Evolutionary conservation across 2,329 filamentous ascomycete genomes (phyloP).

Genomic region (Didymella pinodella): DNA sequence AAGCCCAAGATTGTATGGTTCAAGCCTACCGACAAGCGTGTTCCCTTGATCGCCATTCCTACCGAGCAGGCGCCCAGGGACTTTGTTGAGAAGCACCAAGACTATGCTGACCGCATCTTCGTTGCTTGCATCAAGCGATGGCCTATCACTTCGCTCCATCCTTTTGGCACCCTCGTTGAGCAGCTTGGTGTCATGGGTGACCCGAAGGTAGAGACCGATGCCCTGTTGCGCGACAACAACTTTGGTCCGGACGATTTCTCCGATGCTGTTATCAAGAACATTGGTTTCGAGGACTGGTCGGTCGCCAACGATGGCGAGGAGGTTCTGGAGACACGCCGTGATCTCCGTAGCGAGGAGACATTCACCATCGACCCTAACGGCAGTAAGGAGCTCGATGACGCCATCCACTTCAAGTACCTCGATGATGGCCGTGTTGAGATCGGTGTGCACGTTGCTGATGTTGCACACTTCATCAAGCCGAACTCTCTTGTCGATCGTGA

Average conservation of each 20-base stretch:
- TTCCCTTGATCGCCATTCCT: slow-evolving; percentile 95
- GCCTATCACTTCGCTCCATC: slow-evolving; percentile 99
- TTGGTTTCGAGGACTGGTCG: slow-evolving; percentile 91
- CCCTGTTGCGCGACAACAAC: slow-evolving; percentile 96
- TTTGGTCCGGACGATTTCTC: slow-evolving; percentile 98
- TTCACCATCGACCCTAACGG: slow-evolving; percentile 95
- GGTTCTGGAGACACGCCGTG: slow-evolving; percentile 76
- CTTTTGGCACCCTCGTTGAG: slow-evolving; percentile 96
- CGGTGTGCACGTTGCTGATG: slow-evolving; percentile 92
- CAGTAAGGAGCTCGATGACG: slow-evolving; percentile 87
- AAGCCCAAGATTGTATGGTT: slow-evolving; percentile 99
- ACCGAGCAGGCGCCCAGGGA: slow-evolving; percentile 97
- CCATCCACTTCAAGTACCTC: slow-evolving; percentile 87
- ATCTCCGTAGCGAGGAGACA: slow-evolving; percentile 86
- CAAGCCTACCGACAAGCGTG: slow-evolving; percentile 98
- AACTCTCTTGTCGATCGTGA: slow-evolving; percentile 96
- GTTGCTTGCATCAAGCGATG: slow-evolving; percentile 99
- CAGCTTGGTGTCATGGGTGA: slow-evolving; percentile 98
- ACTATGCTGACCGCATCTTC: slow-evolving; percentile 97
- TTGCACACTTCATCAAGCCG: slow-evolving; percentile 95
- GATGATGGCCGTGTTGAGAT: slow-evolving; percentile 89
- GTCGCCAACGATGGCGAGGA: slow-evolving; percentile 82
- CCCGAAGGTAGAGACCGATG: slow-evolving; percentile 96
- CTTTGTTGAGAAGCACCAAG: slow-evolving; percentile 98
- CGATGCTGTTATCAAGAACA: slow-evolving; percentile 91